Conservation (phyloP, 192 early-diverging fungal species). For the Linnemannia zychae region DNA sequence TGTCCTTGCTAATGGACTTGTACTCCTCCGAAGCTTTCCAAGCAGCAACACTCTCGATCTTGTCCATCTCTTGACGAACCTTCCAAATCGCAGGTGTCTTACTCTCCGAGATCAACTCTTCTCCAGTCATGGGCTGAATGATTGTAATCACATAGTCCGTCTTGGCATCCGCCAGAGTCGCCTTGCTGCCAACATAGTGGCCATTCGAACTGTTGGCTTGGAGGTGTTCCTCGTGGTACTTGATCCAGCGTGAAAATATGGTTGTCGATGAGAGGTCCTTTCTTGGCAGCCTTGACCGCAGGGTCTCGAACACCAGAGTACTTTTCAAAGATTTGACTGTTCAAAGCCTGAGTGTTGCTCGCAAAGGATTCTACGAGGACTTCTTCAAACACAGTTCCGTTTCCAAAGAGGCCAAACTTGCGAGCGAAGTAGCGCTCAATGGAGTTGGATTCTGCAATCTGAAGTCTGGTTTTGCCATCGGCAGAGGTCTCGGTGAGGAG, state of each 20-base stretch:
- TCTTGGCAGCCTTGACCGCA: constrained; percentile 9
- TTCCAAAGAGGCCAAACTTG: constrained; percentile 53
- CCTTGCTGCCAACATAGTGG: constrained; percentile 62
- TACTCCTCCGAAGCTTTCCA: constrained; percentile 18
- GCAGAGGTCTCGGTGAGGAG: constrained; percentile 57
- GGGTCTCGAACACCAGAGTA: constrained; percentile 16
- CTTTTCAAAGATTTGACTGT: not conserved
- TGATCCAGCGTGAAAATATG: not conserved
- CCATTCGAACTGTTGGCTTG: constrained; percentile 62
- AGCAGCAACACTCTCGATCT: not conserved
- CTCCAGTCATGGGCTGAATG: not conserved
- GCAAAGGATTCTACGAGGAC: constrained; percentile 43
- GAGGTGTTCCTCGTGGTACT: constrained; percentile 53
- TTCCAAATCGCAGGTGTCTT: constrained; percentile 15
- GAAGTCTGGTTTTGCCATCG: constrained; percentile 29
- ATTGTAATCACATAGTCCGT: not conserved
- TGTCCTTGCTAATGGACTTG: not conserved
- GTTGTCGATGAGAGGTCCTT: not conserved
- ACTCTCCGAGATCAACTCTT: not conserved
- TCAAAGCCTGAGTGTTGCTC: constrained; percentile 28
- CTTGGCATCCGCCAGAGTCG: constrained; percentile 54
- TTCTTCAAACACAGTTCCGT: constrained; percentile 25
- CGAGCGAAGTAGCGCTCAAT: constrained; percentile 63
- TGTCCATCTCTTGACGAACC: constrained; percentile 1
- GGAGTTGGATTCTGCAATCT: constrained; percentile 55